Evolutionary conservation across 306 rosid species (phyloP).

Genomic region (Trifolium subterraneum): DNA sequence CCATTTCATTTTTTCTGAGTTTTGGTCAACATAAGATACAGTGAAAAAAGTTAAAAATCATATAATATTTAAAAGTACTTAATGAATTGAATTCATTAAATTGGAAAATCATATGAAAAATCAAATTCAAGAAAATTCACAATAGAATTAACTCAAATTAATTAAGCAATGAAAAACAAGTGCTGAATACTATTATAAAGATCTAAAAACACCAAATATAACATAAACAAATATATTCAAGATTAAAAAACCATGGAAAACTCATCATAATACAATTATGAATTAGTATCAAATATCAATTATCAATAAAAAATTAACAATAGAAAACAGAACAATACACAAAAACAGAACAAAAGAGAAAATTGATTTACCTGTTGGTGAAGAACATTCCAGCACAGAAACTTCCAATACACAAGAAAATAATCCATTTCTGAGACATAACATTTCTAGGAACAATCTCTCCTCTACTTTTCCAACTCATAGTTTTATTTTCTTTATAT

Average conservation of each 20-base stretch:
- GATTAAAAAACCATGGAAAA: slow-evolving; percentile 17
- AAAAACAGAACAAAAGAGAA: slow-evolving; percentile 1
- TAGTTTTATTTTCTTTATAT: slow-evolving; percentile 32
- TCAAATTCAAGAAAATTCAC: slow-evolving; percentile 29
- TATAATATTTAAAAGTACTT: neutral
- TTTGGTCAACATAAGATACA: neutral
- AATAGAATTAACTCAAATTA: slow-evolving; percentile 23
- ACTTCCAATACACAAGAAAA: slow-evolving; percentile 79
- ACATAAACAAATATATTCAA: slow-evolving; percentile 3
- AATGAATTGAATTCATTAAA: neutral
- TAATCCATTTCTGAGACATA: slow-evolving; percentile 70
- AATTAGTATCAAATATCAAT: neutral
- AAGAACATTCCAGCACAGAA: slow-evolving; percentile 91
- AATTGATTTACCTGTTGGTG: slow-evolving; percentile 70
- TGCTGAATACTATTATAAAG: slow-evolving; percentile 7
- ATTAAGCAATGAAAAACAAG: slow-evolving; percentile 2
- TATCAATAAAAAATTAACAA: neutral
- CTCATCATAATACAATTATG: neutral
- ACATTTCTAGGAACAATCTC: slow-evolving; percentile 66
- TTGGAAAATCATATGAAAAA: neutral
- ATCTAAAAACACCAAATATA: slow-evolving; percentile 31
- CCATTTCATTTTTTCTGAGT: slow-evolving; percentile 42
- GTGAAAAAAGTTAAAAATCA: neutral
- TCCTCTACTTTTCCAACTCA: slow-evolving; percentile 85
- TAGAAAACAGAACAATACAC: neutral